Evolutionary conservation across 148 eudicot species (phyloP).

Genomic region (Fagopyrum esculentum): DNA sequence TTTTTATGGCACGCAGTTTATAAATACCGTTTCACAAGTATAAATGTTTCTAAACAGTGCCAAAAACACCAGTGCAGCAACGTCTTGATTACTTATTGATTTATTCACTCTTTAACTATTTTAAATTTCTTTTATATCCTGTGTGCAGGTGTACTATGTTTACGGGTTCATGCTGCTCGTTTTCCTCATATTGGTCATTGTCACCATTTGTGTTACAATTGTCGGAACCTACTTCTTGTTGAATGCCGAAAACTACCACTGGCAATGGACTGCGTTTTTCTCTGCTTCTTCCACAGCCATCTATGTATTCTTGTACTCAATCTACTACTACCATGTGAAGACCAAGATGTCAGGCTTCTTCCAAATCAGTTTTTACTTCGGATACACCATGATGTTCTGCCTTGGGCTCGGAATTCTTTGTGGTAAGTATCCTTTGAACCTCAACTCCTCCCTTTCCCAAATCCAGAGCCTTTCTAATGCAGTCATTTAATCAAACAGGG

Average conservation of each 20-base stretch:
- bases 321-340: constrained; percentile 87
- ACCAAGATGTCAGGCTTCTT: constrained; percentile 95
- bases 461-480: not conserved
- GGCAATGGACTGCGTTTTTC: constrained; percentile 96
- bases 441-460: not conserved
- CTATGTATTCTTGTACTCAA: constrained; percentile 80
- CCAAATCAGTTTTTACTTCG: constrained; percentile 98
- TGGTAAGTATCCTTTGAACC: constrained; percentile 35
- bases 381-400: constrained; percentile 82
- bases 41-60: too few species aligned
- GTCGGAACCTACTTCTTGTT: constrained; percentile 97
- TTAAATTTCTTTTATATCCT: not conserved
- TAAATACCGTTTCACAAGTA: too few species aligned
- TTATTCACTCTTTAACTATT: not conserved
- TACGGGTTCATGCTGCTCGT: constrained; percentile 95
- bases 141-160: constrained; percentile 76
- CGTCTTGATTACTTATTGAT: too few species aligned
- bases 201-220: constrained; percentile 91
- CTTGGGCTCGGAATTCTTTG: constrained; percentile 79
- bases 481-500: constrained; percentile 23
- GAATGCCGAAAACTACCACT: constrained; percentile 96
- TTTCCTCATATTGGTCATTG: constrained; percentile 78
- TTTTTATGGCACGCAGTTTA: too few species aligned
- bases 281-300: constrained; percentile 85
- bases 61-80: too few species aligned